Percentiles rank a stretch among this genome's conserved stretches.
phyloP scores from a whole-genome alignment of 768 basidiomycete species.

The Tulasnella sp. region DNA sequence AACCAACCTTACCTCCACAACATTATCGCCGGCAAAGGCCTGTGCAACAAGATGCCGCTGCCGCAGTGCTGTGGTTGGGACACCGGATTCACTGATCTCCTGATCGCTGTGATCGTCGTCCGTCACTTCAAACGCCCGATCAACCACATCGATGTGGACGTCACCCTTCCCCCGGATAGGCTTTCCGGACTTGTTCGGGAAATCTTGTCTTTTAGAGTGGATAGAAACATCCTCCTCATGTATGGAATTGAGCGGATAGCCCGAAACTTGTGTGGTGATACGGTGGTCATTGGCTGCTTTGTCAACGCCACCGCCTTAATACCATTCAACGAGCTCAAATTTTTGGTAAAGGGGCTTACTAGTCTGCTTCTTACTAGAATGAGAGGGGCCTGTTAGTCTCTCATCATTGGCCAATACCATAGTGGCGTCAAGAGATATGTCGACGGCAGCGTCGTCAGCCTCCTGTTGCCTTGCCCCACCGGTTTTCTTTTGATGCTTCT shows the following conservation, averaged over 20 bases:
- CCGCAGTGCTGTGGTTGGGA: slow-evolving; percentile 50
- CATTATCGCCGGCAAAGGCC: slow-evolving; percentile 96
- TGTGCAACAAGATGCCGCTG: slow-evolving; percentile 87
- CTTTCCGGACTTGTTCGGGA: background rate
- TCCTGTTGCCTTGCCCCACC: slow-evolving; percentile 46
- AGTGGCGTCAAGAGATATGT: slow-evolving; percentile 51
- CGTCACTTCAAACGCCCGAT: slow-evolving; percentile 37
- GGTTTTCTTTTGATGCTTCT: slow-evolving; percentile 25
- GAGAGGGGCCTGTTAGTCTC: slow-evolving; percentile 15
- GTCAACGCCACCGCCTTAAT: too few relatives aligned
- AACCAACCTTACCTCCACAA: slow-evolving; percentile 57
- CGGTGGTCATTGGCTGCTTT: too few relatives aligned
- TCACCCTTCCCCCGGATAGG: background rate
- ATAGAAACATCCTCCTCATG: slow-evolving; percentile 21
- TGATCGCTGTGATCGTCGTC: slow-evolving; percentile 48
- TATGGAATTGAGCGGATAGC: slow-evolving; percentile 13
- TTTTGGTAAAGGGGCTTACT: too few relatives aligned
- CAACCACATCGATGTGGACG: slow-evolving; percentile 26
- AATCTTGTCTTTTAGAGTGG: slow-evolving; percentile 13
- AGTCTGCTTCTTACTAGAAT: too few relatives aligned
- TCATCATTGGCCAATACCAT: background rate
- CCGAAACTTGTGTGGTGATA: too few relatives aligned
- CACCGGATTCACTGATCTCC: slow-evolving; percentile 25
- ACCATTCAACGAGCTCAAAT: too few relatives aligned
- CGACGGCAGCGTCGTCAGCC: slow-evolving; percentile 63